Evolutionary conservation across 2,329 filamentous ascomycete genomes (phyloP), one percentile per base, ranked within the genome.

Genomic region (Byssoonygena ceratinophila): DNA sequence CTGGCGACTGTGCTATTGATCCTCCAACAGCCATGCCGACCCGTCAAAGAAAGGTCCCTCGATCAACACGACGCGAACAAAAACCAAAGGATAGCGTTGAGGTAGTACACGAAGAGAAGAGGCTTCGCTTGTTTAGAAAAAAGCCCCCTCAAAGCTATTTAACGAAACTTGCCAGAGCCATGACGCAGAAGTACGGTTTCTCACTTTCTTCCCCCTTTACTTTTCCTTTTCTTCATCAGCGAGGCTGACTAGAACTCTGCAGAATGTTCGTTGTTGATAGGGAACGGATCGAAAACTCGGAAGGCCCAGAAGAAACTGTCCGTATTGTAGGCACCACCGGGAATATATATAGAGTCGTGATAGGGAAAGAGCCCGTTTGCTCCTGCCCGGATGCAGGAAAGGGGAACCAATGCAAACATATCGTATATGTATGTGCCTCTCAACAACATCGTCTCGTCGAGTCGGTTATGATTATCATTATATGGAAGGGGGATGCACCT

Each of bases 371-470:
- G 9, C 78, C 79, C 0, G 66, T 58, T 4, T 82, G 79, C 64
- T 71, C 71, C 52, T 82, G 79, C 61, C 77, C 77, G 0, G 75
- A 81, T 63, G 69, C 68, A 6, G 55, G 44, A 31, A 77, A 77
- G 53, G 76, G 79, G 3, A 76, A 78, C 41, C 76, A 81, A 59
- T 84, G 81, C 73, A 83, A 83, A 61, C 80, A 83, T 58, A 75
- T 82, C 40, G 66, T 78, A 43, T 82, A 81, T 60, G 77, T 77
- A 68, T 55, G 67, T 60, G 7, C 34, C 44, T 27, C 31, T 12
- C 27, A n/a, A 3, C 18, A 23, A 41, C 25, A 23, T 20, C 16
- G 5, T n/a, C 18, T 14, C 25, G 27, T n/a, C 40, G 22, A 8
- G 23, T 20, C 14, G 18, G 29, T 46, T 20, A 31, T 46, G 27